A percentile compares a stretch with the other conserved stretches of the same genome.
These are phyloP conservation scores for Jamesozyma spencerorum DNA, from an alignment of 805 yeast species.

Conservation along the genomic window DNA sequence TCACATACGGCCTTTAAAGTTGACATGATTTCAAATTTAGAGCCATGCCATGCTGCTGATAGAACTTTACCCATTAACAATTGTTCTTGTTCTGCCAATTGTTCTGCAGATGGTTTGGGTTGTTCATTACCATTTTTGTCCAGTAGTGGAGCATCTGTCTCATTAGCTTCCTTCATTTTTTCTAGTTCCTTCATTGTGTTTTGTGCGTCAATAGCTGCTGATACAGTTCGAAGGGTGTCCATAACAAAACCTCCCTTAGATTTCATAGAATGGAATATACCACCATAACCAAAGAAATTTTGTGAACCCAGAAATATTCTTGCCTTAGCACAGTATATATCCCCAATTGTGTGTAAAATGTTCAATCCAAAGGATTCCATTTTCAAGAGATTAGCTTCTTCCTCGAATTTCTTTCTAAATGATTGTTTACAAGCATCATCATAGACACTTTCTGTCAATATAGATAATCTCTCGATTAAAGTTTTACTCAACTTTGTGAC, in stretches of 20 bases:
- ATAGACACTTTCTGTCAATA: constrained; percentile 53
- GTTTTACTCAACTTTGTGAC: constrained; percentile 53
- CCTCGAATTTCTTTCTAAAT: constrained; percentile 54
- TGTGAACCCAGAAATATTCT: constrained; percentile 58
- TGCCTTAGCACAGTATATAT: constrained; percentile 56
- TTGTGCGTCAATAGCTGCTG: constrained; percentile 72
- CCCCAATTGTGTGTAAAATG: constrained; percentile 67
- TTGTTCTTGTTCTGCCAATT: constrained; percentile 62
- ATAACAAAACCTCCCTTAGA: constrained; percentile 67
- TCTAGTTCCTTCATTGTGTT: constrained; percentile 65
- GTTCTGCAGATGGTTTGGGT: constrained; percentile 53
- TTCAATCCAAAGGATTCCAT: constrained; percentile 82
- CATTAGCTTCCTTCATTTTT: constrained; percentile 49
- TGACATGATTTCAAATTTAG: constrained; percentile 67
- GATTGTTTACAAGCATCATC: constrained; percentile 52
- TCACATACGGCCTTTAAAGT: constrained; percentile 68
- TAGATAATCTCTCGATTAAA: constrained; percentile 45
- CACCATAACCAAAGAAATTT: constrained; percentile 55
- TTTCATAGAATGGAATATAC: constrained; percentile 60
- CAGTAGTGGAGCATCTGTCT: constrained; percentile 32
- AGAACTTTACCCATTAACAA: constrained; percentile 68
- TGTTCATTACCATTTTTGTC: constrained; percentile 44
- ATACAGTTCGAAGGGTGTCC: constrained; percentile 61
- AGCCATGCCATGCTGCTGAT: constrained; percentile 80
- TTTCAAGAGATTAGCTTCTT: constrained; percentile 76